These are phyloP conservation scores for Ceratopteris richardii DNA, from an alignment of 75 land plant genomes.

Conservation along the genomic window DNA sequence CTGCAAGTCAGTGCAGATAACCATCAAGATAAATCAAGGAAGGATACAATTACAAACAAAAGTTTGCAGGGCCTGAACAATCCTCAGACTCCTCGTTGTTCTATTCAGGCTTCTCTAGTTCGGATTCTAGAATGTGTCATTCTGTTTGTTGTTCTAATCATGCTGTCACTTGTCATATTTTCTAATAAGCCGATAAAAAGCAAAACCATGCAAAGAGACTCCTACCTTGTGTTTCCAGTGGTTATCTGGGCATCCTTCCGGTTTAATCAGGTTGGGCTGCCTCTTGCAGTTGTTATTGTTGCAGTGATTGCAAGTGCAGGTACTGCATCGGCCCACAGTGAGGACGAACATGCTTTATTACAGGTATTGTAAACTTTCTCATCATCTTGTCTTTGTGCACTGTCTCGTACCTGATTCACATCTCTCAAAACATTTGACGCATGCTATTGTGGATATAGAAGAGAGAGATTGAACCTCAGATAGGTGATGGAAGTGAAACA, in stretches of 20 bases:
- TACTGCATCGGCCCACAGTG: conserved; percentile 12
- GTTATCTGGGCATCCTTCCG: conserved; percentile 35
- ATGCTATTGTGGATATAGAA: too few species aligned
- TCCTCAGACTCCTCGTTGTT: conserved; percentile 1
- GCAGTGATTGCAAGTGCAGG: conserved; percentile 27
- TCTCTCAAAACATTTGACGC: too few species aligned
- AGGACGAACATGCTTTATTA: conserved; percentile 13
- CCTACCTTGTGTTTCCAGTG: conserved; percentile 26
- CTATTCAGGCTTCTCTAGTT: conserved; percentile 6
- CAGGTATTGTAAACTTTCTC: conserved; percentile 4
- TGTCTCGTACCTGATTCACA: too few species aligned
- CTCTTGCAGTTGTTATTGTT: conserved; percentile 26
- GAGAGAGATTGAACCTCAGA: too few species aligned
- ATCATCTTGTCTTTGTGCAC: not conserved
- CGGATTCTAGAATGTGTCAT: conserved; percentile 13
- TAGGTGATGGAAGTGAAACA: too few species aligned
- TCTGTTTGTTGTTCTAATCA: conserved; percentile 18
- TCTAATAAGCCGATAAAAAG: not conserved
- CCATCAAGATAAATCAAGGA: too few species aligned
- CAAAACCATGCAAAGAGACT: conserved; percentile 10
- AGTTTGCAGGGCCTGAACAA: too few species aligned
- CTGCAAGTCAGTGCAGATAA: too few species aligned
- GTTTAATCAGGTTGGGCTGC: conserved; percentile 23
- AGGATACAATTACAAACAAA: too few species aligned
- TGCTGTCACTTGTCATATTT: conserved; percentile 22